Percentiles rank a stretch among this genome's conserved stretches.
phyloP scores from a whole-genome alignment of 2,329 filamentous ascomycete species.

The Penicillium sp. region DNA sequence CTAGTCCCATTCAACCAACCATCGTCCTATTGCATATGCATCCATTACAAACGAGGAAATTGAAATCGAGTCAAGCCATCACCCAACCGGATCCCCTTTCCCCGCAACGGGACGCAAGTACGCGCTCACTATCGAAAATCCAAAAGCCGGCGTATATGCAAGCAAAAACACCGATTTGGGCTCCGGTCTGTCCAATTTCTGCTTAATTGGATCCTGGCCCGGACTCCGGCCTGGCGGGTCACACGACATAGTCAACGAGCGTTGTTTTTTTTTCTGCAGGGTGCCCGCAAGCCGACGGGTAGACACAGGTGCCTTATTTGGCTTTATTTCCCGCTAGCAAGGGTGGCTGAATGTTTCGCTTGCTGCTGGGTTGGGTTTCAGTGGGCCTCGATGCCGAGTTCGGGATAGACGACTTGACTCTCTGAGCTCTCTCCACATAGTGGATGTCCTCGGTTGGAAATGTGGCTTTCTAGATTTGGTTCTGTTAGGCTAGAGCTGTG shows the following conservation, averaged over 20 bases:
- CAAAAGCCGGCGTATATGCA: background rate
- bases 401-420: background rate
- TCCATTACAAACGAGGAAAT: background rate
- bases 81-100: background rate
- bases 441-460: background rate
- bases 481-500: background rate
- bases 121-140: background rate
- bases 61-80: background rate
- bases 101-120: background rate
- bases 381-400: conserved; percentile 2
- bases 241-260: conserved; percentile 4
- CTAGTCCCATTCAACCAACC: background rate
- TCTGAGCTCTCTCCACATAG: background rate
- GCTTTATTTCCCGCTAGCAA: background rate
- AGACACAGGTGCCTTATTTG: conserved; percentile 4
- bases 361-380: background rate
- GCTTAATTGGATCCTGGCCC: conserved; percentile 3
- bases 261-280: background rate
- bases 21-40: background rate
- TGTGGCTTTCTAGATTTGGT: background rate
- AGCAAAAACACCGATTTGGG: background rate
- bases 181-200: background rate
- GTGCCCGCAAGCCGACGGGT: background rate
- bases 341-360: background rate
- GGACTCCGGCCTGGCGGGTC: background rate